phyloP scores from a whole-genome alignment of 208 protist genomes.

The Trypanosoma caninum region DNA sequence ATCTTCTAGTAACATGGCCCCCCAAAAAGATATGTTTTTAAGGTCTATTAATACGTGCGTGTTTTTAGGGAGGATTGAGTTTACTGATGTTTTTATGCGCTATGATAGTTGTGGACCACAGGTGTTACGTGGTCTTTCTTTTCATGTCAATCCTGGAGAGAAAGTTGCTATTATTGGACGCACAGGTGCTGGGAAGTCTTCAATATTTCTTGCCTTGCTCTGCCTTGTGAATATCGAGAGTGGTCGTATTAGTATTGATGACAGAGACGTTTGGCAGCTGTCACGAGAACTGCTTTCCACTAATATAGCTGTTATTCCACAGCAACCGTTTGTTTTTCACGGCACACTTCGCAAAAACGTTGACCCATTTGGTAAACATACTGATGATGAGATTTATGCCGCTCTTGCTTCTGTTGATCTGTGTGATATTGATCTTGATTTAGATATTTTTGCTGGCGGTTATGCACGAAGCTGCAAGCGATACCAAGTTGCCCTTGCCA shows the following conservation, averaged over 20 bases:
- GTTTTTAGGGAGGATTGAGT: conserved; percentile 29
- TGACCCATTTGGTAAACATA: conserved; percentile 24
- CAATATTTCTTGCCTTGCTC: conserved; percentile 43
- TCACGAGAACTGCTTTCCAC: conserved; percentile 12
- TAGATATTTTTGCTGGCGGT: conserved; percentile 2
- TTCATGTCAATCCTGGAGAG: conserved; percentile 29
- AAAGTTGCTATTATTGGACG: conserved; percentile 49
- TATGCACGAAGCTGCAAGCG: conserved; percentile 17
- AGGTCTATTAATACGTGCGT: conserved; percentile 31
- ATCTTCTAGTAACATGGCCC: conserved; percentile 10
- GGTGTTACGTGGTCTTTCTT: conserved; percentile 32
- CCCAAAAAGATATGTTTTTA: not conserved
- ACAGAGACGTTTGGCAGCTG: conserved; percentile 6
- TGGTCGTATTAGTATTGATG: conserved; percentile 29
- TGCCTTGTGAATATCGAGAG: conserved; percentile 19
- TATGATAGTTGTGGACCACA: conserved; percentile 30
- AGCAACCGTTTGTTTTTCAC: conserved; percentile 33
- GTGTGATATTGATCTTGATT: conserved; percentile 8
- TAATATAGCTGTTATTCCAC: conserved; percentile 30
- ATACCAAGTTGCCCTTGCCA: conserved; percentile 25
- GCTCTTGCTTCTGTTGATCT: conserved; percentile 14
- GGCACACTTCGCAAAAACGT: conserved; percentile 36
- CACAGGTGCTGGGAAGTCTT: conserved; percentile 56
- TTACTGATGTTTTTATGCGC: conserved; percentile 34
- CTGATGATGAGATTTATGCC: conserved; percentile 21